Percentiles rank a stretch among this genome's conserved stretches.
Conservation (phyloP, 768 basidiomycete genomes). For the Amanita rubescens region DNA sequence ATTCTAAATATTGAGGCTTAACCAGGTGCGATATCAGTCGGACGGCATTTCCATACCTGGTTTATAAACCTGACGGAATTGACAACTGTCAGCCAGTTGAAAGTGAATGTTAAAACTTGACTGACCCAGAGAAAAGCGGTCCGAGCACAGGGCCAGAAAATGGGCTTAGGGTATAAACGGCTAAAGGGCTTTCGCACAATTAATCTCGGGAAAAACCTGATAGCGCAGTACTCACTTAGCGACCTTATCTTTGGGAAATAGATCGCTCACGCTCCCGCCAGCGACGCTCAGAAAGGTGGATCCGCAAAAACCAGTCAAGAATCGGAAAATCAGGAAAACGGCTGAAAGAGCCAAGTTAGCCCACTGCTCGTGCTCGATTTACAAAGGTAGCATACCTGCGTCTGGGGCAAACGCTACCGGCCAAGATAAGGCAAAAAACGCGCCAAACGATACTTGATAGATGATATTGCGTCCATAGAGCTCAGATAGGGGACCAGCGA, state of each 20-base stretch:
- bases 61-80: conserved; percentile 63
- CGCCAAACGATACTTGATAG: conserved; percentile 51
- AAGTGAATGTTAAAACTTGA: conserved; percentile 4
- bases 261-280: conserved; percentile 48
- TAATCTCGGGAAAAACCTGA: background rate
- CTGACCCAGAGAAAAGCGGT: conserved; percentile 53
- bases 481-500: conserved; percentile 48
- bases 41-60: conserved; percentile 31
- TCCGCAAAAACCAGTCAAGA: conserved; percentile 49
- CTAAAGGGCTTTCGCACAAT: background rate
- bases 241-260: conserved; percentile 50
- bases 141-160: conserved; percentile 48
- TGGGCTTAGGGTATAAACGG: conserved; percentile 16
- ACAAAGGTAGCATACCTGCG: conserved; percentile 34
- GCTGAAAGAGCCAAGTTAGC: background rate
- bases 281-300: conserved; percentile 51
- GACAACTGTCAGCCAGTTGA: background rate
- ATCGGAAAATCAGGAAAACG: conserved; percentile 20
- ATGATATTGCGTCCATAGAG: conserved; percentile 60
- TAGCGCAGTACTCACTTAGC: conserved; percentile 38
- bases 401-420: conserved; percentile 71
- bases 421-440: conserved; percentile 59
- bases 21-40: background rate
- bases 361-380: background rate
- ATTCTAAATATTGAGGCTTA: conserved; percentile 27